Conservation (phyloP, 202 grass and related monocot genomes). For the Panicum hallii region DNA sequence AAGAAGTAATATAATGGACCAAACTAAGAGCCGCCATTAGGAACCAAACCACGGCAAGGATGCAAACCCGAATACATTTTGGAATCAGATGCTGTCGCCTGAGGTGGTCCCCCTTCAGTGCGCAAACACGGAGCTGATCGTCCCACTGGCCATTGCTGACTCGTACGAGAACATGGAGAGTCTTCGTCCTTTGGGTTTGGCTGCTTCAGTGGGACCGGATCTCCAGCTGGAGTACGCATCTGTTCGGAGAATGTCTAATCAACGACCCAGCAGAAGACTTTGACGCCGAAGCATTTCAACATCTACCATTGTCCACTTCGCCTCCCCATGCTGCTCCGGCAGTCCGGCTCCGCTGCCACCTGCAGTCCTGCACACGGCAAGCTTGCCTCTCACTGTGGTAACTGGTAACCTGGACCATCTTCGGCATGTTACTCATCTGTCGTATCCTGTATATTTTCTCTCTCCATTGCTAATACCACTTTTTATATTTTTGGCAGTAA, state of each 20-base stretch:
- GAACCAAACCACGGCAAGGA: not conserved
- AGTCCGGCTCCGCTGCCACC: too few relatives aligned
- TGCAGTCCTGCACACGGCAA: too few relatives aligned
- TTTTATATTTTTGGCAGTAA: too few relatives aligned
- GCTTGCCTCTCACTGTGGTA: too few relatives aligned
- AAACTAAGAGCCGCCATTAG: not conserved
- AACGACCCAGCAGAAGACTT: not conserved
- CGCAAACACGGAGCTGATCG: constrained; percentile 11
- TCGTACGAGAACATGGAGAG: not conserved
- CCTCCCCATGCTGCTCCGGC: not conserved
- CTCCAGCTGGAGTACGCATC: not conserved
- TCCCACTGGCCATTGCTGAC: not conserved
- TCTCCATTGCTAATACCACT: too few relatives aligned
- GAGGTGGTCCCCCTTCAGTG: not conserved
- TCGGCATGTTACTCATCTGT: too few relatives aligned
- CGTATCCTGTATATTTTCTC: too few relatives aligned
- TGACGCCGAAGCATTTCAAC: not conserved
- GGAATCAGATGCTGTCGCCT: constrained; percentile 25
- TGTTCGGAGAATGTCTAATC: not conserved
- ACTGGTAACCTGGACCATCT: too few relatives aligned
- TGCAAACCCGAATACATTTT: not conserved
- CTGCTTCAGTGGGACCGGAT: constrained; percentile 1
- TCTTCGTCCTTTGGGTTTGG: not conserved
- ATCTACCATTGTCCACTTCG: not conserved
- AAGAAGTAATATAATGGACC: not conserved